Base-by-base conservation (phyloP, 2,329 filamentous ascomycete genomes). In the Colletotrichum godetiae region DNA sequence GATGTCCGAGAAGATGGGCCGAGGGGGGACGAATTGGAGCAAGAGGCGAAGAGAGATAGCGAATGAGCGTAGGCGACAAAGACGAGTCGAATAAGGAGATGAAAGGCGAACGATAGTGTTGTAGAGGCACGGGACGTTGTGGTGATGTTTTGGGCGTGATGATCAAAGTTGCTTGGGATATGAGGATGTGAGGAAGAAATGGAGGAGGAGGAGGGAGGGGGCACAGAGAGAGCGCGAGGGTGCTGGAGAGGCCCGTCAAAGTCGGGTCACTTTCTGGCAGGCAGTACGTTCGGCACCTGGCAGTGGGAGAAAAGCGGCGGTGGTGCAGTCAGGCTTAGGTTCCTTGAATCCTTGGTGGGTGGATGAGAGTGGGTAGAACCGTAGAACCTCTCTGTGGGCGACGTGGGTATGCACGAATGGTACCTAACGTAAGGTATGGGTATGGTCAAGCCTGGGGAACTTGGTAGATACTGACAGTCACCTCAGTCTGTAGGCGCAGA, bases 131-230 rank as follows among this genome's bases (percentile, higher is more conserved):
- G 77, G 76, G 8, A 33, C 33, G 49, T 27, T 22, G 31, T 24
- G 31, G 65, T 77, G 77, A 64, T 77, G 76, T 75, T 82, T 79
- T 27, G 72, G 82, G 78, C 82, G 84, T 84, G 76, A 58, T 77
- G 75, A 70, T 57, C 19, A 67, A 61, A 67, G 61, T 29, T 60
- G 74, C 56, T 60, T 61, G 62, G 59, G 31, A 53, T 46, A 31
- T 46, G 59, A 64, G 66, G 49, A 56, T 52, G 56, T 10, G 66
- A 69, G 46, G 55, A 31, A 37, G 64, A 52, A 64, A 64, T 64
- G 67, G 42, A 68, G 19, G 66, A 56, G 27, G 59, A 56, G 60
- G 29, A 66, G 73, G 31, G 37, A 13, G 33, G 64, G 31, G 31
- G 59, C 31, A 31, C 61, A 60, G 42, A n/a, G 15, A 22, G 42